phyloP scores from a whole-genome alignment of 164 flowering plant species.

The Aristolochia californica region DNA sequence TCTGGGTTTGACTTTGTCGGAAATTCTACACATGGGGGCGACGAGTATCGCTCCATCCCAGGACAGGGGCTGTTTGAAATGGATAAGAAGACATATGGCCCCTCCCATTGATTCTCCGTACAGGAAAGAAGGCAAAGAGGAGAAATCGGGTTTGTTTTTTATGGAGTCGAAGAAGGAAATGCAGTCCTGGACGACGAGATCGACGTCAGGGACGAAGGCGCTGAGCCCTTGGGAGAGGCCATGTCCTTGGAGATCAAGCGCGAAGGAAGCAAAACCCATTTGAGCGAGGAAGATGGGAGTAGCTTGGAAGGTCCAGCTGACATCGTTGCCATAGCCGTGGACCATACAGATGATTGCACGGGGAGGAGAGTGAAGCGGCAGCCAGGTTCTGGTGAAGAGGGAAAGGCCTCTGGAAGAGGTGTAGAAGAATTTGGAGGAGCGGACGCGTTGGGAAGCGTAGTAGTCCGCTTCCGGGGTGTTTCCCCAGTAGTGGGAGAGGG shows the following conservation, averaged over 20 bases:
- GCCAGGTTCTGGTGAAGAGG: constrained; percentile 82
- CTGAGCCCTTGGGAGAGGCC: constrained; percentile 70
- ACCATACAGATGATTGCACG: constrained; percentile 69
- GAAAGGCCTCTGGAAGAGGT: constrained; percentile 57
- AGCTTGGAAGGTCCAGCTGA: constrained; percentile 82
- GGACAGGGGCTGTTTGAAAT: constrained; percentile 23
- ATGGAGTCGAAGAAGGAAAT: constrained; percentile 45
- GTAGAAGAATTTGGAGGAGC: constrained; percentile 39
- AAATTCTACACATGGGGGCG: constrained; percentile 85
- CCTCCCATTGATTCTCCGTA: constrained; percentile 93
- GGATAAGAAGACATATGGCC: constrained; percentile 64
- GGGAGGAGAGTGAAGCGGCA: constrained; percentile 41
- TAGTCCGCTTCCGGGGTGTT: constrained; percentile 49
- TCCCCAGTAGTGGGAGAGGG: constrained; percentile 51
- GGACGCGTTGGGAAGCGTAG: constrained; percentile 45
- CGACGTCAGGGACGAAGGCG: constrained; percentile 63
- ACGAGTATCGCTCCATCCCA: constrained; percentile 55
- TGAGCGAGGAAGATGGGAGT: constrained; percentile 76
- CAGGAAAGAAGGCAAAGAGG: constrained; percentile 42
- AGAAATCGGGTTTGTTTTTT: constrained; percentile 20
- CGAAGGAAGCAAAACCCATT: constrained; percentile 67
- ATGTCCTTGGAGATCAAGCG: constrained; percentile 77
- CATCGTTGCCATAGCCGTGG: constrained; percentile 90
- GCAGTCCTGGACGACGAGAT: constrained; percentile 52
- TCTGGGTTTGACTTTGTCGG: constrained; percentile 62